phyloP scores from a whole-genome alignment of 78 protist species.

The Planoprotostelium fungivorum region DNA sequence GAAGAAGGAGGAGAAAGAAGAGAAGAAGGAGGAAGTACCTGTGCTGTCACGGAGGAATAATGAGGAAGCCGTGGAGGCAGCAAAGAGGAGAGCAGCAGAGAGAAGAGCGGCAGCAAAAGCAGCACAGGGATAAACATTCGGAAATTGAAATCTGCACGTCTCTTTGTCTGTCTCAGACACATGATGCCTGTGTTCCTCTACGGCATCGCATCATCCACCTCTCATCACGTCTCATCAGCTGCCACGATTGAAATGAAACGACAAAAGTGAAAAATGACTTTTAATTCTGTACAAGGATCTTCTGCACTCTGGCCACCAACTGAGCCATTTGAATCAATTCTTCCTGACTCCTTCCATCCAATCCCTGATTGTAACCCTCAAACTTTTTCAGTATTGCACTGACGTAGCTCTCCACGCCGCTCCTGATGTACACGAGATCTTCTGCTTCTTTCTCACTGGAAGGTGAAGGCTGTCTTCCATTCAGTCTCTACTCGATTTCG shows the following conservation, averaged over 20 bases:
- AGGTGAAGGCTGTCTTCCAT: no score
- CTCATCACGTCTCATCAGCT: no score
- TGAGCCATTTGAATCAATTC: background rate
- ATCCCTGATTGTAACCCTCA: background rate
- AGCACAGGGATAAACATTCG: background rate
- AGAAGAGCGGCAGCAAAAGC: background rate
- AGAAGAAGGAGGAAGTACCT: background rate
- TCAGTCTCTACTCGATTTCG: no score
- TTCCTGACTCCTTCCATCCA: background rate
- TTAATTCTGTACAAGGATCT: no score
- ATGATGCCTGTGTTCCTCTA: no score
- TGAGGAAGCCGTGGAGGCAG: background rate
- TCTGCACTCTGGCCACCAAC: no score
- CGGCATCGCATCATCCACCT: no score
- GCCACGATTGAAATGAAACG: no score
- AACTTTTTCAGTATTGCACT: background rate
- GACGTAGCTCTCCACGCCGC: background rate
- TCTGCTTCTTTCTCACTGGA: background rate
- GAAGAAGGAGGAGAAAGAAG: background rate
- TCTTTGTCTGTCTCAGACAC: no score
- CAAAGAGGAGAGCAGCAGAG: background rate
- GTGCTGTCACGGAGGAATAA: background rate
- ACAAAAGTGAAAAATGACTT: no score
- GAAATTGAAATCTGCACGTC: no score
- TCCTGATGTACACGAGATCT: background rate